phyloP scores from a whole-genome alignment of 805 yeast species.

The Novakomyces olei region DNA sequence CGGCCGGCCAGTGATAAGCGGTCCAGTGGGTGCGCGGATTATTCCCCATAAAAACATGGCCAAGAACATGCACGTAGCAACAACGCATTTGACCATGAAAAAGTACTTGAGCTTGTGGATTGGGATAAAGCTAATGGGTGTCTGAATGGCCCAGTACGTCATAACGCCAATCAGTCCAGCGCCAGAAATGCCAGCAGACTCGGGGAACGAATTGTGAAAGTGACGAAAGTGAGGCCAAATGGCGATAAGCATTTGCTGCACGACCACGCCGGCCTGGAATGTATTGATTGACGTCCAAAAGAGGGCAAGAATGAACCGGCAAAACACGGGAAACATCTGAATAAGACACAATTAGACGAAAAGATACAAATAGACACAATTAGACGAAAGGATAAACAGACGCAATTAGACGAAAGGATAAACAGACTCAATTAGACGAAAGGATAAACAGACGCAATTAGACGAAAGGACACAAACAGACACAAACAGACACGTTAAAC shows the following conservation, averaged over 20 bases:
- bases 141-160: conserved; percentile 9
- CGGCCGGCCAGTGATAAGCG: conserved; percentile 8
- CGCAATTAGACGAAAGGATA: too few species aligned
- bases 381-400: too few species aligned
- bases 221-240: conserved; percentile 10
- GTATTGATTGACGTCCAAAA: conserved; percentile 11
- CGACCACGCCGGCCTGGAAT: conserved; percentile 1
- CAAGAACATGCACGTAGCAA: conserved; percentile 6
- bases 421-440: too few species aligned
- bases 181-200: conserved; percentile 8
- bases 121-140: conserved; percentile 9
- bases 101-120: conserved; percentile 11
- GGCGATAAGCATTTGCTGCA: conserved; percentile 4
- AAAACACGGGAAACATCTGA: not conserved
- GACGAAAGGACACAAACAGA: too few species aligned
- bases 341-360: too few species aligned
- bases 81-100: conserved; percentile 9
- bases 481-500: too few species aligned
- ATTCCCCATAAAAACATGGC: conserved; percentile 2
- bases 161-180: conserved; percentile 8
- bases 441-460: too few species aligned
- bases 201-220: conserved; percentile 10
- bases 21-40: not conserved
- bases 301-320: conserved; percentile 4
- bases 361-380: too few species aligned